These are phyloP conservation scores for Amphicarpaea edgeworthii DNA, from an alignment of 306 rosid genomes.

Conservation along the genomic window DNA sequence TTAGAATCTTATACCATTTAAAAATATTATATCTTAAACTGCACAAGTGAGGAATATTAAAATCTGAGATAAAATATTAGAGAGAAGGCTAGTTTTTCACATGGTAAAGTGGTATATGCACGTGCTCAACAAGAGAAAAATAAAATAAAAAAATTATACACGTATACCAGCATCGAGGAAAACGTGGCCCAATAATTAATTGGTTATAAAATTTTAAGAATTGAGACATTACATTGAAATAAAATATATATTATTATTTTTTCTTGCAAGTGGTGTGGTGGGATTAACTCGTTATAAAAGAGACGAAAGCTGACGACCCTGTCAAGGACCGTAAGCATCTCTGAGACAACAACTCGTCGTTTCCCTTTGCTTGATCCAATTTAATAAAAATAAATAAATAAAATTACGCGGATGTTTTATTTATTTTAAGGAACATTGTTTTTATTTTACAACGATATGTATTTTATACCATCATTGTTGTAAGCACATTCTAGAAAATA, in stretches of 20 bases:
- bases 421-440: too few species aligned
- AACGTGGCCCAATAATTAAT: conserved; percentile 55
- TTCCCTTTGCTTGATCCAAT: too few species aligned
- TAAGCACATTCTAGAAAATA: too few species aligned
- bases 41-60: background rate
- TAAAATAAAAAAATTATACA: conserved; percentile 37
- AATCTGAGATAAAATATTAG: background rate
- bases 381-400: too few species aligned
- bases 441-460: too few species aligned
- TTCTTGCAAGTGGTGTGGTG: background rate
- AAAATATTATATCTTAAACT: background rate
- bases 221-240: background rate
- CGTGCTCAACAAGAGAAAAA: conserved; percentile 41
- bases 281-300: background rate
- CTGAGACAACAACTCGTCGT: conserved; percentile 32
- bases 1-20: too few species aligned
- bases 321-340: conserved; percentile 42
- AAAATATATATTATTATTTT: background rate
- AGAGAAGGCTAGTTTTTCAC: conserved; percentile 9
- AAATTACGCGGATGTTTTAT: too few species aligned
- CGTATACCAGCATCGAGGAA: conserved; percentile 47
- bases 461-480: too few species aligned
- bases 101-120: conserved; percentile 50
- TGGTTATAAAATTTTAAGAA: background rate
- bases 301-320: background rate